Base-by-base conservation (phyloP, 345 rosid genomes). In the Linum lewisii region DNA sequence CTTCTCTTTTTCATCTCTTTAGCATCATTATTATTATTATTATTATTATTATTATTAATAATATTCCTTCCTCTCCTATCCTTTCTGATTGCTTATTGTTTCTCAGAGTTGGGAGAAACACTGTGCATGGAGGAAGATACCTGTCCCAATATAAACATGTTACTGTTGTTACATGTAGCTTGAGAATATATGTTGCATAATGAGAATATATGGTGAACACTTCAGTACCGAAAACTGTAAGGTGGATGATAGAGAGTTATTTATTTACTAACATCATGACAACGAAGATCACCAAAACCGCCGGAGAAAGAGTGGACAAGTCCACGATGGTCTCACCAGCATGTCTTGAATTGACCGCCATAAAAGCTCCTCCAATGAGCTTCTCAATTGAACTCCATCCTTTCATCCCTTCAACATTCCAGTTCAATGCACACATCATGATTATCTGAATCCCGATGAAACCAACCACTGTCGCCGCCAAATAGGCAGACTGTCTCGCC, bases 231-330 rank as follows among this genome's bases (percentile, higher is more conserved):
- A 34, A 1, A 51, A 51, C 8, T 18, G 1, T 13, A 51, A 51
- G 7, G n/a, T 18, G 4, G 21, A 9, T 7, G 21, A 50, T 9
- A 36, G 13, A 23, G 24, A 66, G 32, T 38, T 23, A 3, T n/a
- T n/a, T n/a, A 55, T 47, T 53, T 6, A 80, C 96, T 85, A 25
- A 85, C 90, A 88, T 88, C 88, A 84, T 82, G 29, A 79, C 34
- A 45, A 78, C 67, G 66, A 88, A 82, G 21, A 85, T 57, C 58
- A 85, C 79, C 75, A 82, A 58, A 14, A 80, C 45, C 0, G 88
- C 82, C 0, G 85, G 73, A 4, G 93, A 75, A n/a, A 88, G 60
- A 38, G 60, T 57, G 37, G 88, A 77, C 53, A 88, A 64, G 37
- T 88, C 90, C 0, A 84, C 71, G 18, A 79, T 49, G 2, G 81